Percentiles rank a stretch among this genome's conserved stretches.
These are phyloP conservation scores for Sporisorium sorghi DNA, from an alignment of 1,284 basidiomycete genomes.

Conservation along the genomic window DNA sequence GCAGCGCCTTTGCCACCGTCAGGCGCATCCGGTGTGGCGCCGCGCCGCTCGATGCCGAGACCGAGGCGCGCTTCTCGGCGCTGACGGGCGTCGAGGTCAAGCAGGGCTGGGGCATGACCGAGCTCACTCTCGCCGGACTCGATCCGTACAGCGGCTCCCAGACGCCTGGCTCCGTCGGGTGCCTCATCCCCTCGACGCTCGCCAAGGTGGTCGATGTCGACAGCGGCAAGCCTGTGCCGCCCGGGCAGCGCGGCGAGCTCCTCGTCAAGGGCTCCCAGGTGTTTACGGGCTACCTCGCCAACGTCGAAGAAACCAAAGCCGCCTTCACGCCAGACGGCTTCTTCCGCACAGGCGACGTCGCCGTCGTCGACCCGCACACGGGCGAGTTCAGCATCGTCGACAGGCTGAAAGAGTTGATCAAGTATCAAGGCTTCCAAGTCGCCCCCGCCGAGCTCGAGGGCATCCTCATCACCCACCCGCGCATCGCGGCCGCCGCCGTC, in stretches of 20 bases:
- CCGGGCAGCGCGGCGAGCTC: conserved; percentile 48
- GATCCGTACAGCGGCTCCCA: conserved; percentile 28
- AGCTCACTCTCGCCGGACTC: conserved; percentile 47
- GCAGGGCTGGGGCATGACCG: conserved; percentile 53
- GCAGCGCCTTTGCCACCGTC: conserved; percentile 22
- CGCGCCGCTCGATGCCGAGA: conserved; percentile 44
- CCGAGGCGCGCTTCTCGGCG: conserved; percentile 23
- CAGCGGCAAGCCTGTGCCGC: conserved; percentile 23
- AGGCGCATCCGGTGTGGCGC: conserved; percentile 29
- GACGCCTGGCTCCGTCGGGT: conserved; percentile 40
- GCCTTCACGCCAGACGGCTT: conserved; percentile 74
- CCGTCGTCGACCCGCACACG: conserved; percentile 32
- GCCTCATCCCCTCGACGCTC: conserved; percentile 35
- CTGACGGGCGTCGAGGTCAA: conserved; percentile 33
- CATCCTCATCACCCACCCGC: conserved; percentile 40
- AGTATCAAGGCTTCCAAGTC: conserved; percentile 67
- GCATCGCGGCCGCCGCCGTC: conserved; percentile 59
- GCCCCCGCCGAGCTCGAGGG: conserved; percentile 63
- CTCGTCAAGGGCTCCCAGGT: conserved; percentile 48
- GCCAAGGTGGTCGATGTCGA: conserved; percentile 41
- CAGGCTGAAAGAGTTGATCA: conserved; percentile 65
- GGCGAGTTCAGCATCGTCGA: conserved; percentile 61
- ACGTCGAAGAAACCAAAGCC: conserved; percentile 72
- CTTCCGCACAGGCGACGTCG: conserved; percentile 65
- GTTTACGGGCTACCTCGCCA: conserved; percentile 44